Percentiles rank a stretch among this genome's conserved stretches.
These are phyloP conservation scores for Aulographum hederae DNA, from an alignment of 2,329 filamentous ascomycete species.

Conservation along the genomic window DNA sequence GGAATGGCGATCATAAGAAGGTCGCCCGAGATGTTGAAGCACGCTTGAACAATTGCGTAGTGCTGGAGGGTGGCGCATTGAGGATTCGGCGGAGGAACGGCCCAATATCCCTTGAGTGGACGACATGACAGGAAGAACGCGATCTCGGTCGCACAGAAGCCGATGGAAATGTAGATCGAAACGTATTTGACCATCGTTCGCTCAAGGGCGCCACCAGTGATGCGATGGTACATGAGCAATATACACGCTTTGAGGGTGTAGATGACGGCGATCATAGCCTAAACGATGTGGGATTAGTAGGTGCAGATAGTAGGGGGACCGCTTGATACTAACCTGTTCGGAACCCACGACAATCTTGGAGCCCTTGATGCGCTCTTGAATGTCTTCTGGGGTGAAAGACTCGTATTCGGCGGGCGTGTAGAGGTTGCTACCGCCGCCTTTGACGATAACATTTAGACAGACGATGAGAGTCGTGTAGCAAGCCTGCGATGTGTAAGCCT, in stretches of 20 bases:
- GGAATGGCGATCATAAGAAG: constrained; percentile 40
- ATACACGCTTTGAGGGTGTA: constrained; percentile 40
- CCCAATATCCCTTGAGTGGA: constrained; percentile 39
- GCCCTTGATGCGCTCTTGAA: constrained; percentile 23
- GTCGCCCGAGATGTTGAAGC: constrained; percentile 42
- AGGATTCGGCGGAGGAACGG: constrained; percentile 31
- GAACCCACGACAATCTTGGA: constrained; percentile 26
- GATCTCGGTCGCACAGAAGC: constrained; percentile 33
- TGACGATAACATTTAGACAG: constrained; percentile 22
- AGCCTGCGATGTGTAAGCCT: constrained; percentile 9
- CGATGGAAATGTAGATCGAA: constrained; percentile 26
- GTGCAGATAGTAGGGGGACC: neutral
- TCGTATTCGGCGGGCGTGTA: constrained; percentile 18
- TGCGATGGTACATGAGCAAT: constrained; percentile 36
- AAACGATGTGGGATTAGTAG: constrained; percentile 5
- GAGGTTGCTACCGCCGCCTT: constrained; percentile 25
- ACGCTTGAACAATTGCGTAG: constrained; percentile 39
- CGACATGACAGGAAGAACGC: constrained; percentile 35
- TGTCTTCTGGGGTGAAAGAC: constrained; percentile 18
- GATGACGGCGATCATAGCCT: constrained; percentile 41
- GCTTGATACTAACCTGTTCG: constrained; percentile 18
- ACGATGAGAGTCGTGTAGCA: constrained; percentile 23
- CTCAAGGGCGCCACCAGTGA: constrained; percentile 31
- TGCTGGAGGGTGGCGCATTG: constrained; percentile 39
- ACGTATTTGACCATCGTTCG: constrained; percentile 31